Evolutionary conservation across 768 basidiomycete species (phyloP), one percentile per base, ranked within the genome.

Genomic region (Neoboletus brunneissimus): DNA sequence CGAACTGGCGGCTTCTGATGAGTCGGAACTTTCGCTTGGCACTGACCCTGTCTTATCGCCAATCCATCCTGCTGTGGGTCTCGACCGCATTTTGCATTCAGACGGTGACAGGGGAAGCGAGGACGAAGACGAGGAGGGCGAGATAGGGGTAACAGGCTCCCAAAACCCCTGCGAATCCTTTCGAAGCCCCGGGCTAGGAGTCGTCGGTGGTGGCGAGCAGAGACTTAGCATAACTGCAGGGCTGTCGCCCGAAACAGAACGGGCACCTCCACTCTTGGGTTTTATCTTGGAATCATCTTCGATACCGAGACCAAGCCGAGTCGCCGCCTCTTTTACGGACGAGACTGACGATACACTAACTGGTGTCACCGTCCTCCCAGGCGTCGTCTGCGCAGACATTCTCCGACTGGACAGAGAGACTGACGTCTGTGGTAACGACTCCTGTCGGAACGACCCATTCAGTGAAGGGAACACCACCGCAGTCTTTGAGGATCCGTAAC

Each of bases 131-230:
- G 54, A 58, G 27, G 53, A 63, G 20, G 68, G 64, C 8, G 64
- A 66, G 6, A 56, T 13, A 2, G 61, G 55, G 4, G 40, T 50
- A 29, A 55, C 44, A 22, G 64, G 54, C n/a, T 64, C 66, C 68
- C 68, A 70, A 41, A 70, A 70, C 27, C 68, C 68, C 5, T 68
- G 68, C 22, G 64, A 48, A 58, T 69, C 60, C 43, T 59, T 68
- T n/a, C 59, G 57, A 23, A 69, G 48, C 11, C 51, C 64, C 16
- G 51, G 32, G 11, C 50, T 45, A 13, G 48, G 52, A 54, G 54
- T 57, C 37, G 49, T 56, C 10, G 47, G 46, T 13, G 56, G 54
- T 7, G 61, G 55, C 23, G 64, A 63, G 22, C 25, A 54, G 7
- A 54, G 55, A 54, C 51, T 59, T 22, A 31, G 54, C 52, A 5